A percentile compares a stretch with the other conserved stretches of the same genome.
These are phyloP conservation scores for Lachancea sp. DNA, from an alignment of 805 yeast genomes.

Conservation along the genomic window DNA sequence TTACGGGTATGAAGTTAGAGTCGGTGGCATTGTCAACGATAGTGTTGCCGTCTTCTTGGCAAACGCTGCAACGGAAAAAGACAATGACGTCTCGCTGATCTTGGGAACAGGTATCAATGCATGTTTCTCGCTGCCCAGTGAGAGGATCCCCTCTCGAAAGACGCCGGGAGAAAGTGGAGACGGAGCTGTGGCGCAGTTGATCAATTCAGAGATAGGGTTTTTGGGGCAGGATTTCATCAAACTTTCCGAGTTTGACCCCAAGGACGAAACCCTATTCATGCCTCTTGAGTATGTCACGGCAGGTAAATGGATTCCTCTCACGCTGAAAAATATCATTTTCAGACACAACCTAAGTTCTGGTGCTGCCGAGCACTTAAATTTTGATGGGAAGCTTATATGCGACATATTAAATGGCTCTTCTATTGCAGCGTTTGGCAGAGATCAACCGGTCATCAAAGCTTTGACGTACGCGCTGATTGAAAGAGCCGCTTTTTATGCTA, in stretches of 20 bases:
- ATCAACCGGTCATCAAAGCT: slow-evolving; percentile 3
- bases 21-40: slow-evolving; percentile 49
- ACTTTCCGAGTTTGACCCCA: slow-evolving; percentile 18
- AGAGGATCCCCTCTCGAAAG: slow-evolving; percentile 15
- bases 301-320: slow-evolving; percentile 26
- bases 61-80: slow-evolving; percentile 32
- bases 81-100: slow-evolving; percentile 46
- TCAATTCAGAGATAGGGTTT: slow-evolving; percentile 28
- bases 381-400: slow-evolving; percentile 21
- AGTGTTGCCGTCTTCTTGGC: slow-evolving; percentile 60
- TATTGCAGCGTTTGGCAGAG: neutral
- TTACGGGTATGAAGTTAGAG: slow-evolving; percentile 33
- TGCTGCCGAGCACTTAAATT: neutral
- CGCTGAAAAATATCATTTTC: slow-evolving; percentile 15
- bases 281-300: slow-evolving; percentile 27
- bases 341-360: slow-evolving; percentile 9
- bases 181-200: slow-evolving; percentile 9
- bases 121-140: slow-evolving; percentile 33
- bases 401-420: slow-evolving; percentile 10
- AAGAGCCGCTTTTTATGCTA: slow-evolving; percentile 23
- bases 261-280: slow-evolving; percentile 13
- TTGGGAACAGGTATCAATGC: slow-evolving; percentile 65
- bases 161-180: neutral
- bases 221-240: slow-evolving; percentile 18
- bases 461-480: slow-evolving; percentile 16